A percentile compares a stretch with the other conserved stretches of the same genome.
Evolutionary conservation across 768 basidiomycete species (phyloP).

Genomic region (Boletellus ananiceps): DNA sequence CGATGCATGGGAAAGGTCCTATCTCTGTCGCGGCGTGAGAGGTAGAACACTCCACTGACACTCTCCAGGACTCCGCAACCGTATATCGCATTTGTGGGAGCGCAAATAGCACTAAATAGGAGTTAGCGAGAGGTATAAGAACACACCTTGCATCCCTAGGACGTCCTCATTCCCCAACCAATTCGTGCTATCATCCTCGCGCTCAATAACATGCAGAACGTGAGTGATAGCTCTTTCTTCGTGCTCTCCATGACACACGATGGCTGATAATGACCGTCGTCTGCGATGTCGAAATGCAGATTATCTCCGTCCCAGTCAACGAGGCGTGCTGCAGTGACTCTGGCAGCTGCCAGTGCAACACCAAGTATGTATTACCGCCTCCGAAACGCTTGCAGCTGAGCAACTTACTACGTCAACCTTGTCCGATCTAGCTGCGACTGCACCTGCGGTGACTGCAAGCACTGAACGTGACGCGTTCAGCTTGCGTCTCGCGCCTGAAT

Average conservation of each 20-base stretch:
- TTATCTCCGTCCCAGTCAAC: slow-evolving; percentile 6
- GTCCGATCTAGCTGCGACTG: slow-evolving; percentile 10
- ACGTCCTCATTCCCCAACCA: no score
- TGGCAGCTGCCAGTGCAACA: slow-evolving; percentile 10
- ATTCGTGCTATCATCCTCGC: no score
- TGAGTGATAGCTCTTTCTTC: slow-evolving; percentile 1
- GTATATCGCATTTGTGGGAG: neutral
- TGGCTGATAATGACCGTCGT: neutral
- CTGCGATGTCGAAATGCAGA: slow-evolving; percentile 1
- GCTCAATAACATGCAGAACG: slow-evolving; percentile 19
- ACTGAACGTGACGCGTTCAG: neutral
- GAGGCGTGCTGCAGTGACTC: slow-evolving; percentile 16
- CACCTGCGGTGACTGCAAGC: slow-evolving; percentile 20
- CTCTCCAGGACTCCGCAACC: neutral
- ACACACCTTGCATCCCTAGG: no score
- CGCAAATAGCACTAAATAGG: neutral
- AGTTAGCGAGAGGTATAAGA: no score
- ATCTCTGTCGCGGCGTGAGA: neutral
- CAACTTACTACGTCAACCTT: neutral
- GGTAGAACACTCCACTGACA: neutral
- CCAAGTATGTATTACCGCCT: neutral
- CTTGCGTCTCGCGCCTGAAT: neutral
- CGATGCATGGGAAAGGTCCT: neutral
- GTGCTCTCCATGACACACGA: neutral
- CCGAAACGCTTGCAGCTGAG: neutral